Evolutionary conservation across 345 rosid species (phyloP).

Genomic region (Corchorus capsularis): DNA sequence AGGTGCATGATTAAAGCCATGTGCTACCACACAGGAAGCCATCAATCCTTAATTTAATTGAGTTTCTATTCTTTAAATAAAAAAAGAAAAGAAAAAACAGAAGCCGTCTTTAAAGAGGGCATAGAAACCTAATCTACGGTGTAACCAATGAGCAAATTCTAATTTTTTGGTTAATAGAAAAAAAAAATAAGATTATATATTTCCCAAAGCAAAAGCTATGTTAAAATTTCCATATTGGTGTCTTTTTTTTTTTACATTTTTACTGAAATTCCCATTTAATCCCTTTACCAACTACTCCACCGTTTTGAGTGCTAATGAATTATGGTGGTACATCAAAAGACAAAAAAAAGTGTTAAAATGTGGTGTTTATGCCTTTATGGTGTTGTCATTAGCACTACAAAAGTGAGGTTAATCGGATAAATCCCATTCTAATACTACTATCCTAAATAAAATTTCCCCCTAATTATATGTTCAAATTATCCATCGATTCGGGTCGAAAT

Average conservation of each 20-base stretch:
- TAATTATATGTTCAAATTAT: background rate
- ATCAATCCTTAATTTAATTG: too few species aligned
- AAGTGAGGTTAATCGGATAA: background rate
- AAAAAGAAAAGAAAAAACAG: background rate
- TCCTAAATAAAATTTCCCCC: background rate
- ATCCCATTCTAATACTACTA: background rate
- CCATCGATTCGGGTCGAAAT: background rate
- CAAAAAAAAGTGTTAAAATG: background rate
- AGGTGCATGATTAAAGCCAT: constrained; percentile 29
- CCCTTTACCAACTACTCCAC: constrained; percentile 6
- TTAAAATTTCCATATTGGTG: background rate
- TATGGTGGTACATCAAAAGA: background rate
- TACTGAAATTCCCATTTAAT: constrained; percentile 2
- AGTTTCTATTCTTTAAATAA: background rate
- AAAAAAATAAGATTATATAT: background rate
- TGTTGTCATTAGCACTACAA: background rate
- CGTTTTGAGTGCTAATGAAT: background rate
- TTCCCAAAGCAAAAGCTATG: background rate
- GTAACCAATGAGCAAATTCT: constrained; percentile 19
- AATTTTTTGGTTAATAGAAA: background rate
- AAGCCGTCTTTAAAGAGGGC: constrained; percentile 20
- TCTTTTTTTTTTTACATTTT: background rate
- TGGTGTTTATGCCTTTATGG: background rate
- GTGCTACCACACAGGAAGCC: constrained; percentile 12
- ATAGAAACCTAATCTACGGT: constrained; percentile 14